Evolutionary conservation across 2,329 filamentous ascomycete genomes (phyloP), one percentile per base, ranked within the genome.

Genomic region (Emericellopsis cladophorae): DNA sequence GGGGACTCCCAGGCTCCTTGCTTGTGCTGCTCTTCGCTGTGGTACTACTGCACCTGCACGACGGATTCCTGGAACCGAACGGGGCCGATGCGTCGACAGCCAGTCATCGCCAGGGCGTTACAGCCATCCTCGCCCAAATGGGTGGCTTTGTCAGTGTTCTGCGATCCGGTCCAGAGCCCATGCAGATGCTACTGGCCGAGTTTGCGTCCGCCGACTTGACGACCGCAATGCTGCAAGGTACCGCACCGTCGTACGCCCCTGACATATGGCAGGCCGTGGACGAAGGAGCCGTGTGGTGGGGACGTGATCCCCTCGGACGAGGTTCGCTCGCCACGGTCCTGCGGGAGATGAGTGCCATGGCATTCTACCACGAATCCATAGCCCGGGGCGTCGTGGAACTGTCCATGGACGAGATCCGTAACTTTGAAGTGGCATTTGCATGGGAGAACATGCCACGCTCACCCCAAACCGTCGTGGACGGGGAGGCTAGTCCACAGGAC

Each of bases 131-230:
- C 5, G 49, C 52, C 16, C 51, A 52, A 16, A 47, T 59, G 1
- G 56, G 56, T 0, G 56, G 55, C 10, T 49, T 59, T 39, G 44
- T 49, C 0, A 11, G 42, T 0, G 53, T 55, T 1, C 18, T 59
- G 2, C 43, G 35, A 2, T 49, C 43, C 4, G 49, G 53, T 1
- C 53, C 52, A 4, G 54, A 57, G 16, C 49, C 56, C 1, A 44
- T 59, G 4, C 54, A 62, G 10, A 51, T 67, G 47, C 59, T 67
- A 36, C 42, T 67, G 7, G 65, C 64, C 0, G 62, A 65, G 37
- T 67, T 67, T 36, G 57, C 57, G 3, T 65, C 64, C 0, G 59
- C 62, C 41, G 64, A 67, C 42, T 51, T 67, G 9, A 66, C 62
- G 1, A 58, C 62, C 9, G 54, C 63, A 1, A 46, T 67, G 41